A percentile compares a stretch with the other conserved stretches of the same genome.
Conservation (phyloP, 1,284 basidiomycete genomes). For the Pseudozyma tsukubaensis region DNA sequence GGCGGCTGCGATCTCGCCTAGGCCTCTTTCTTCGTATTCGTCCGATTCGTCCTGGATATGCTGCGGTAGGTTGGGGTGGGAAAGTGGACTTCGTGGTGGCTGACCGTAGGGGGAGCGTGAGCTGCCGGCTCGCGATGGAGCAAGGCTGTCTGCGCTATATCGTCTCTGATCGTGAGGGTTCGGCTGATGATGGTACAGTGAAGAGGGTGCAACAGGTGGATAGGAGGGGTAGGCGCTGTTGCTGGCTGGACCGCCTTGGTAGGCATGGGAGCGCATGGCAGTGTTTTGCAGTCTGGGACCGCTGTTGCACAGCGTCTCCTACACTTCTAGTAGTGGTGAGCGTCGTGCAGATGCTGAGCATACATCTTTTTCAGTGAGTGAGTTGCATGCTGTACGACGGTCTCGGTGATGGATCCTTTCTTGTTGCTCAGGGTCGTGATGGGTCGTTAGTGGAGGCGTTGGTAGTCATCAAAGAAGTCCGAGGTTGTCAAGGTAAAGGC, state of each 20-base stretch:
- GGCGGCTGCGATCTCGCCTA: slow-evolving; percentile 43
- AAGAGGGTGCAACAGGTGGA: slow-evolving; percentile 34
- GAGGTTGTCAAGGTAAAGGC: no score
- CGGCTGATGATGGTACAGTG: slow-evolving; percentile 16
- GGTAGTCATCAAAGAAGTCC: no score
- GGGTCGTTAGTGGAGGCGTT: no score
- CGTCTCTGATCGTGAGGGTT: slow-evolving; percentile 4
- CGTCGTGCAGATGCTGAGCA: no score
- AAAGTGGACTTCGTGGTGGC: slow-evolving; percentile 29
- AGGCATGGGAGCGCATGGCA: slow-evolving; percentile 14
- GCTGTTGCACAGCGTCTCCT: no score
- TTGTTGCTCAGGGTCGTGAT: no score
- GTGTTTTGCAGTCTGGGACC: no score
- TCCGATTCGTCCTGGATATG: slow-evolving; percentile 30
- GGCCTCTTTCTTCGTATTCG: slow-evolving; percentile 53
- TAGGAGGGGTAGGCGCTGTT: slow-evolving; percentile 34
- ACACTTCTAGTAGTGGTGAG: no score
- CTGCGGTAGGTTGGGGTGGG: slow-evolving; percentile 1
- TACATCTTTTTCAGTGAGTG: no score
- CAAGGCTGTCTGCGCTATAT: slow-evolving; percentile 17
- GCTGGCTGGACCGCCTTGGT: slow-evolving; percentile 7
- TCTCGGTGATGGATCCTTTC: no score
- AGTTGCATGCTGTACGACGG: no score
- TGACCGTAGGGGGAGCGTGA: slow-evolving; percentile 17
- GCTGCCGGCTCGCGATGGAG: slow-evolving; percentile 26